Conservation (phyloP, 331 rosid species). For the Quercus tomentella region DNA sequence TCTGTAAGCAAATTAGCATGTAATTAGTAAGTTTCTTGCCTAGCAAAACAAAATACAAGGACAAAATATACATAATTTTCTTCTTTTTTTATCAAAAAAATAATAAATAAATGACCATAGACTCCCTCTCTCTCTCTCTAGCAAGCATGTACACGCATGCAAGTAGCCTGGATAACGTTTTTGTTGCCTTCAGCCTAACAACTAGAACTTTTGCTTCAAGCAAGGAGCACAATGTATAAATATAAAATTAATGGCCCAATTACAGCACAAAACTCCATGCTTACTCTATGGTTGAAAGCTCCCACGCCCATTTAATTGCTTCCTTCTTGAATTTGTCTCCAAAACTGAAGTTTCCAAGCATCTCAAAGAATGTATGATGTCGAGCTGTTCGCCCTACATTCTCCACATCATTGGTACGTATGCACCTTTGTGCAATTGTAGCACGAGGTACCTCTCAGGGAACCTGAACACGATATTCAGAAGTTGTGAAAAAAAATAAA, state of each 20-base stretch:
- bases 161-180: slow-evolving; percentile 3
- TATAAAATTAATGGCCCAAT: background rate
- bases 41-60: background rate
- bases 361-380: slow-evolving; percentile 90
- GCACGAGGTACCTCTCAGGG: slow-evolving; percentile 78
- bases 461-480: slow-evolving; percentile 32
- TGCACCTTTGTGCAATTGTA: slow-evolving; percentile 82
- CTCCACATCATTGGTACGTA: slow-evolving; percentile 74
- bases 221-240: background rate
- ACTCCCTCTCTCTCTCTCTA: too few species aligned
- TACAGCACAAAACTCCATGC: slow-evolving; percentile 15
- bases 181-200: background rate
- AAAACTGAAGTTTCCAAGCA: slow-evolving; percentile 98
- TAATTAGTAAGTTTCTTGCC: background rate
- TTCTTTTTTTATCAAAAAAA: background rate
- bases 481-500: background rate
- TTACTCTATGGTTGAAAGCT: slow-evolving; percentile 73
- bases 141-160: background rate
- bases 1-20: slow-evolving; percentile 34
- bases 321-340: slow-evolving; percentile 93
- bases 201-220: background rate
- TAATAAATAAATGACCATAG: background rate
- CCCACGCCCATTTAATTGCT: slow-evolving; percentile 95
- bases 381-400: slow-evolving; percentile 83
- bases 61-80: background rate